Evolutionary conservation across 1,284 basidiomycete genomes (phyloP).

Genomic region (Neolentinus lepideus): DNA sequence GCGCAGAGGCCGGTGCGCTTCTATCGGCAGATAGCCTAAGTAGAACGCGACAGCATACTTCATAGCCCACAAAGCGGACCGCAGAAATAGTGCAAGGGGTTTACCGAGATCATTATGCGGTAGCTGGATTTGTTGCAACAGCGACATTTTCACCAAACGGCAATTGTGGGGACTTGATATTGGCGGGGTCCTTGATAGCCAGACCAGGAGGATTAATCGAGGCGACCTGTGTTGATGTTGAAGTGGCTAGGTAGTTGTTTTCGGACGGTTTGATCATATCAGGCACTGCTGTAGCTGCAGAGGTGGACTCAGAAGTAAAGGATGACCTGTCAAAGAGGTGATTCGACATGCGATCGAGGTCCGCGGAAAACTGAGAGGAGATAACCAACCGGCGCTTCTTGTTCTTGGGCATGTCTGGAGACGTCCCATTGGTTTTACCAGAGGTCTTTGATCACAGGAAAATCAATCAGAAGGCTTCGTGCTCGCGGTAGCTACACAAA

Average conservation of each 20-base stretch:
- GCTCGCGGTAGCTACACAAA: conserved; percentile 9
- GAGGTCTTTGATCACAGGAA: conserved; percentile 35
- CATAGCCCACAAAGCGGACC: not conserved
- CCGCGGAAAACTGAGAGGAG: conserved; percentile 15
- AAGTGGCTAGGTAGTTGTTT: conserved; percentile 13
- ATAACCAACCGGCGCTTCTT: conserved; percentile 57
- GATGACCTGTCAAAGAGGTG: conserved; percentile 25
- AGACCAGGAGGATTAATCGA: conserved; percentile 29
- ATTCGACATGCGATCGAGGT: conserved; percentile 29
- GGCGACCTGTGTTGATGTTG: conserved; percentile 8
- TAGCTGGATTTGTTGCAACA: conserved; percentile 40
- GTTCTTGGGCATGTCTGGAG: conserved; percentile 59
- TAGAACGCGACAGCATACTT: not conserved
- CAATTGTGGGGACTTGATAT: conserved; percentile 55
- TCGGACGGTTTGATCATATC: conserved; percentile 14
- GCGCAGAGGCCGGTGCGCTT: not conserved
- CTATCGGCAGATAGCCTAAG: not conserved
- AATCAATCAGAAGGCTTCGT: conserved; percentile 14
- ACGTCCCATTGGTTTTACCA: conserved; percentile 56
- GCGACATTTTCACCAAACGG: conserved; percentile 59
- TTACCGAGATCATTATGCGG: not conserved
- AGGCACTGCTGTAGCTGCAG: conserved; percentile 8
- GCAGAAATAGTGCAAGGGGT: not conserved
- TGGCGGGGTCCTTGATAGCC: conserved; percentile 33
- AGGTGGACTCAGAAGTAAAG: conserved; percentile 15